Evolutionary conservation across 129 eudicot genomes (phyloP), one percentile per base, ranked within the genome.

Genomic region (Calendula officinalis): DNA sequence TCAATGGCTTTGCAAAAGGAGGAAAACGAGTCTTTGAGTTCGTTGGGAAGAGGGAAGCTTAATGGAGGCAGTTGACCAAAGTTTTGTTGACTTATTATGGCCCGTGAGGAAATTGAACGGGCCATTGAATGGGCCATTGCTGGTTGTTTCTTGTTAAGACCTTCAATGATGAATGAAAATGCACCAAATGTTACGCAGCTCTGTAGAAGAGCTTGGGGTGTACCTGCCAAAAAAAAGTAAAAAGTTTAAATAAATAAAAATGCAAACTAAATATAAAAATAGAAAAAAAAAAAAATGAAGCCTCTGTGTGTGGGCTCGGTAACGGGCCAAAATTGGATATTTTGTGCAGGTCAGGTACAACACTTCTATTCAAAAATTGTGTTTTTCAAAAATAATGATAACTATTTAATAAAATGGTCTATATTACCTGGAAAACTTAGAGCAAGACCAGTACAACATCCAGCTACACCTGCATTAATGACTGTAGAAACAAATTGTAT

Each of bases 371-470:
- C n/a, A n/a, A n/a, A n/a, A n/a, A n/a, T n/a, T n/a, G n/a, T n/a
- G n/a, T n/a, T n/a, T n/a, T n/a, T n/a, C n/a, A n/a, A n/a, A n/a
- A n/a, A n/a, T n/a, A n/a, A n/a, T n/a, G n/a, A n/a, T n/a, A n/a
- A n/a, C n/a, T n/a, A n/a, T n/a, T n/a, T n/a, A n/a, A n/a, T n/a
- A n/a, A n/a, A n/a, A n/a, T n/a, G n/a, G n/a, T n/a, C n/a, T n/a
- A n/a, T n/a, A n/a, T n/a, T n/a, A 91, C 98, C 96, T 80, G 98
- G 98, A 76, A 84, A 78, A 84, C 88, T 85, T 67, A 91, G 71
- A 69, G 98, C 98, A 71, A 91, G 83, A 43, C 98, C 98, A 40
- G 98, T 91, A 67, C 98, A 91, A 35, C 98, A 91, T 46, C 98
- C 98, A 43, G 98, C 98, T 56, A 91, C 91, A 58, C 98, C 96